A percentile compares a stretch with the other conserved stretches of the same genome.
Evolutionary conservation across 257 asterid species (phyloP).

Genomic region (Agastache rugosa): DNA sequence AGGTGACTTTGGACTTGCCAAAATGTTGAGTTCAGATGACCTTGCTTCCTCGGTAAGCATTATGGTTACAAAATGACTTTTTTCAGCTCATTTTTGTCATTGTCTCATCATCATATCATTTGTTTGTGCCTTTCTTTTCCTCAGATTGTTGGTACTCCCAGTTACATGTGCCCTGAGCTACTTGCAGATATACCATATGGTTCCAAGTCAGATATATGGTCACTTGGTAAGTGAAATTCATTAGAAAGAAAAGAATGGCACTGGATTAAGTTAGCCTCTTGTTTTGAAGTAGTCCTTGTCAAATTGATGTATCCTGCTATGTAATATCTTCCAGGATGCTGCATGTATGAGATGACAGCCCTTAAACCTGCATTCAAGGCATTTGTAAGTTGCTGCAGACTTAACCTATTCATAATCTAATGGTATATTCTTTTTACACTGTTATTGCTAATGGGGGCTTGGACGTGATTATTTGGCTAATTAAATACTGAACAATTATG

Average conservation of each 20-base stretch:
- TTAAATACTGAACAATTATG: constrained; percentile 11
- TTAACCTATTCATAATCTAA: constrained; percentile 19
- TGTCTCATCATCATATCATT: constrained; percentile 31
- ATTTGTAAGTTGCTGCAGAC: constrained; percentile 68
- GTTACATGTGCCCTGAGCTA: constrained; percentile 98
- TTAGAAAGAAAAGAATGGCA: constrained; percentile 1
- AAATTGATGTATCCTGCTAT: not conserved
- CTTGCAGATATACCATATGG: constrained; percentile 97
- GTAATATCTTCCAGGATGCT: constrained; percentile 74
- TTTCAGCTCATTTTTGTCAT: constrained; percentile 1
- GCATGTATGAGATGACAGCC: constrained; percentile 88
- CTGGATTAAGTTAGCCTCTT: not conserved
- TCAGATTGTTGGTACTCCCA: constrained; percentile 96
- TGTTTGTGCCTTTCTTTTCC: constrained; percentile 29
- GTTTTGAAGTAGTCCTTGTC: constrained; percentile 22
- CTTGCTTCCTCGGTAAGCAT: constrained; percentile 88
- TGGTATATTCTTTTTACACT: constrained; percentile 24
- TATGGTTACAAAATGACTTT: constrained; percentile 25
- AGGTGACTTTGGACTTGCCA: constrained; percentile 99
- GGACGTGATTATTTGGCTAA: constrained; percentile 15
- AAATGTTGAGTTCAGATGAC: constrained; percentile 82
- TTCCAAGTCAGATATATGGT: constrained; percentile 93
- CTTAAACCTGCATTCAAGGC: constrained; percentile 97
- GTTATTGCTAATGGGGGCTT: constrained; percentile 15
- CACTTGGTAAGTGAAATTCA: constrained; percentile 67